phyloP scores from a whole-genome alignment of 768 basidiomycete genomes.

The Cytidiella melzeri region DNA sequence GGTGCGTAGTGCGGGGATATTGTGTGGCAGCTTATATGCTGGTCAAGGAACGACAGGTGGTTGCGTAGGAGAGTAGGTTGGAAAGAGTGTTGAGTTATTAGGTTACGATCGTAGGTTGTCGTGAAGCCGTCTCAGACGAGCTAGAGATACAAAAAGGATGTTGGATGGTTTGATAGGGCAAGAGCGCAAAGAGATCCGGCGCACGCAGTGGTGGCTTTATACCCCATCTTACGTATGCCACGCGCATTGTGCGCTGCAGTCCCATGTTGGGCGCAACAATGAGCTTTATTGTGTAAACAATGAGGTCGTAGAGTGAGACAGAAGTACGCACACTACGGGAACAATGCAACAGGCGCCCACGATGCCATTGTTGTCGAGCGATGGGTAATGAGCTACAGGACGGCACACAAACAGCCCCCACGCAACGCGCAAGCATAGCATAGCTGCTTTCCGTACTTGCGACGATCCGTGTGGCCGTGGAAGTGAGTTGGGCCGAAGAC shows the following conservation, averaged over 20 bases:
- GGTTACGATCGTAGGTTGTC: neutral
- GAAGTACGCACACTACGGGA: neutral
- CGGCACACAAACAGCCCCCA: too few relatives aligned
- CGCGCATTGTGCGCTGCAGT: neutral
- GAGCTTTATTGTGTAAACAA: conserved; percentile 11
- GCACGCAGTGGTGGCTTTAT: neutral
- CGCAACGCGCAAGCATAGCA: too few relatives aligned
- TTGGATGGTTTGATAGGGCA: neutral
- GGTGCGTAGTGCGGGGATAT: neutral
- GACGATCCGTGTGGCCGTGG: too few relatives aligned
- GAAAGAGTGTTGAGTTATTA: neutral
- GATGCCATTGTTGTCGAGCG: neutral
- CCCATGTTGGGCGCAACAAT: neutral
- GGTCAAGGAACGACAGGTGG: neutral
- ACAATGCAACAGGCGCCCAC: neutral
- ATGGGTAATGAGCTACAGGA: neutral
- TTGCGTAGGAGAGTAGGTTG: neutral
- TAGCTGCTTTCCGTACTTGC: too few relatives aligned
- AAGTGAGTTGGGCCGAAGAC: too few relatives aligned
- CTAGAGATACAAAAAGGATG: neutral
- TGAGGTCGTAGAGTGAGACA: neutral
- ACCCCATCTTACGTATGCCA: neutral
- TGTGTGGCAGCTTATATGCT: neutral
- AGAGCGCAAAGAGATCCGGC: neutral
- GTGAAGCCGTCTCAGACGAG: neutral